These are phyloP conservation scores for Crithidia brevicula DNA, from an alignment of 208 protist genomes.

Conservation along the genomic window DNA sequence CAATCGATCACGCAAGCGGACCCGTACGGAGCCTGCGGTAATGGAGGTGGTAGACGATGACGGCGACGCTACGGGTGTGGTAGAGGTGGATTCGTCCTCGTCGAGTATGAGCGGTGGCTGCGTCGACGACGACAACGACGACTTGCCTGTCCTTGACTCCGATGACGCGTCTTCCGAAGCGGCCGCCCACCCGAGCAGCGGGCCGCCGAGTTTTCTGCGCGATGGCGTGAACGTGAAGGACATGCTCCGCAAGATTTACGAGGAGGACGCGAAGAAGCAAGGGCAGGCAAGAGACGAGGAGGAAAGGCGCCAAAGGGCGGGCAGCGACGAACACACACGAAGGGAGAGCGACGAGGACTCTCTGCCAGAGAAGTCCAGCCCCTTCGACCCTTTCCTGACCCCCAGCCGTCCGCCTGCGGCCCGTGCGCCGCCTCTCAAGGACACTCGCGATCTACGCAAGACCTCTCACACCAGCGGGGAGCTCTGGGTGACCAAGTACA, in stretches of 20 bases:
- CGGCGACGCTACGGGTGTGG: neutral
- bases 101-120: neutral
- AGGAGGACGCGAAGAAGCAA: constrained; percentile 18
- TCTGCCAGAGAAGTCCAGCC: neutral
- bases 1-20: neutral
- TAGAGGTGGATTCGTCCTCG: constrained; percentile 10
- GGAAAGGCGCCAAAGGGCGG: neutral
- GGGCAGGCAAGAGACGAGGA: constrained; percentile 8
- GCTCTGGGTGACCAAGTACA: constrained; percentile 83
- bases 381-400: constrained; percentile 1
- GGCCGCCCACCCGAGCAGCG: neutral
- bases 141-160: neutral
- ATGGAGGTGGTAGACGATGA: constrained; percentile 12
- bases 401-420: neutral
- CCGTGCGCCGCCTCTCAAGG: neutral
- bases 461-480: constrained; percentile 3
- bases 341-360: no score
- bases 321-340: no score
- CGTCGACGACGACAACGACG: neutral
- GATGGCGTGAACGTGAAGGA: constrained; percentile 17
- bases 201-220: constrained; percentile 11
- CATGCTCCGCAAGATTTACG: constrained; percentile 28
- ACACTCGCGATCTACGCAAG: neutral
- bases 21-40: neutral
- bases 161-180: neutral